A percentile compares a stretch with the other conserved stretches of the same genome.
Conservation (phyloP, 441 rosid species). For the Mallotus japonicus region DNA sequence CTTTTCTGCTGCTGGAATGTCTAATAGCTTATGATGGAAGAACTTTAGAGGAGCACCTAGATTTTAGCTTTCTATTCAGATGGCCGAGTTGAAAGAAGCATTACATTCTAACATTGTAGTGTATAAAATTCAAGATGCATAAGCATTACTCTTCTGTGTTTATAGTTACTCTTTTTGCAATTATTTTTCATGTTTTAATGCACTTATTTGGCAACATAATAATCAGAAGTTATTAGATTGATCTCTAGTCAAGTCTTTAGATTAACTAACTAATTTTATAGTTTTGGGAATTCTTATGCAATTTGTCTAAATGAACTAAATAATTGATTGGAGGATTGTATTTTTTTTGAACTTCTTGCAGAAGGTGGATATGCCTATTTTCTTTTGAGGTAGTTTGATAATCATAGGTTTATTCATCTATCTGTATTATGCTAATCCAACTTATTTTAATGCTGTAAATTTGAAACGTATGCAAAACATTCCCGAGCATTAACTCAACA, state of each 20-base stretch:
- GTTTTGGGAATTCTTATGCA: background rate
- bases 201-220: background rate
- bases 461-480: background rate
- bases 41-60: background rate
- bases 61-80: background rate
- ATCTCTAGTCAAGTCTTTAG: background rate
- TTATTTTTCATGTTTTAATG: background rate
- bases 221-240: background rate
- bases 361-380: background rate
- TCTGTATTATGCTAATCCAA: background rate
- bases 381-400: background rate
- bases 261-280: background rate
- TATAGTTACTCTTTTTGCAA: background rate
- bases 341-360: background rate
- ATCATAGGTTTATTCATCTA: background rate
- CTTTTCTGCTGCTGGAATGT: background rate
- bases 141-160: background rate
- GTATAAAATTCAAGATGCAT: background rate
- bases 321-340: background rate
- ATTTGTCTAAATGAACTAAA: background rate
- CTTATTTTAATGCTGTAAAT: background rate
- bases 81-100: background rate
- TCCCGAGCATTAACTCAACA: background rate
- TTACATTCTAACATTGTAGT: background rate
- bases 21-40: background rate